These are phyloP conservation scores for Stephania japonica DNA, from an alignment of 164 flowering plant species.

Conservation along the genomic window DNA sequence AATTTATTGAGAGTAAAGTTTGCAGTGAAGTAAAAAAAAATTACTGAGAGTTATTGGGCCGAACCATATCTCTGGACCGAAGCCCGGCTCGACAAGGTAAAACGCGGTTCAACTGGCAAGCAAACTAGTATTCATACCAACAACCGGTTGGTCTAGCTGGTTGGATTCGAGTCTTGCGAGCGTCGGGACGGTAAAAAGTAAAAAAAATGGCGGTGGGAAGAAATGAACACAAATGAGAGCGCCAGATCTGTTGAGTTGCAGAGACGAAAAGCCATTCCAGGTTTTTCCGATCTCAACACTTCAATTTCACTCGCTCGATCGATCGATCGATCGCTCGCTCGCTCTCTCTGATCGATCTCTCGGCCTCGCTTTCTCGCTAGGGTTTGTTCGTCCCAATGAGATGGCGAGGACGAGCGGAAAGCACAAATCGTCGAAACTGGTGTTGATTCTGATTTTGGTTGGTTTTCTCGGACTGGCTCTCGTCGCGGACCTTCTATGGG, in stretches of 20 bases:
- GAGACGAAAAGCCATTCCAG: neutral
- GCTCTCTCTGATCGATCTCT: neutral
- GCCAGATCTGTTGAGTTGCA: neutral
- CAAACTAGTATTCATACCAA: neutral
- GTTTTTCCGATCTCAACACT: neutral
- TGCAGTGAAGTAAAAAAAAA: too few relatives aligned
- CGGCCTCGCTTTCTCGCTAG: neutral
- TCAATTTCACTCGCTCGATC: neutral
- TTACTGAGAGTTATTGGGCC: too few relatives aligned
- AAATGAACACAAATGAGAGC: neutral
- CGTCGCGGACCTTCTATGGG: constrained; percentile 41
- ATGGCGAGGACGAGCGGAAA: constrained; percentile 27
- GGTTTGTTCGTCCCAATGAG: constrained; percentile 9
- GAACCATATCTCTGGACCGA: too few relatives aligned
- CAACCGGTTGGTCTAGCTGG: too few relatives aligned
- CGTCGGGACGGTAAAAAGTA: neutral
- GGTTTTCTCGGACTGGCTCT: constrained; percentile 39
- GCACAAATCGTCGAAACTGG: constrained; percentile 15
- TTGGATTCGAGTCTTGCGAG: too few relatives aligned
- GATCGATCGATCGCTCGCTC: neutral
- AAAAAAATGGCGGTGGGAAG: neutral
- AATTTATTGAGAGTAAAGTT: too few relatives aligned
- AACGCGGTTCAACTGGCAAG: neutral
- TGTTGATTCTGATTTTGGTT: constrained; percentile 16
- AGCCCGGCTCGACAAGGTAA: too few relatives aligned